These are phyloP conservation scores for Cardamine chenopodiifolia DNA, from an alignment of 345 rosid species.

Conservation along the genomic window DNA sequence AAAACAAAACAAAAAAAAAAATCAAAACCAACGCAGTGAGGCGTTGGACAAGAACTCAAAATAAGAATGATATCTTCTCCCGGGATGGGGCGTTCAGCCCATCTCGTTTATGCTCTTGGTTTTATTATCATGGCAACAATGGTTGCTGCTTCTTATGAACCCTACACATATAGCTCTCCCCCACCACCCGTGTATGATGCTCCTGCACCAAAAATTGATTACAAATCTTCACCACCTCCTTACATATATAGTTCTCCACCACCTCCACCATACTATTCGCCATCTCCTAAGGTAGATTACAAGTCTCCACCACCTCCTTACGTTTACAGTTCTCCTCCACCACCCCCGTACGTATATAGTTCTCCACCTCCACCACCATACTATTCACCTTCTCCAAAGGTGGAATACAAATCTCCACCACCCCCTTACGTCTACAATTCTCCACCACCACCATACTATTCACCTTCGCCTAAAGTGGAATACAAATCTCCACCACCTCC, in stretches of 20 bases:
- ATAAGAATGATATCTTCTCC: conserved; percentile 30
- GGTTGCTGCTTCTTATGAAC: conserved; percentile 36
- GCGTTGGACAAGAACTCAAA: conserved; percentile 21
- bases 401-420: background rate
- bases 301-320: background rate
- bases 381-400: background rate
- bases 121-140: conserved; percentile 32
- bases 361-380: background rate
- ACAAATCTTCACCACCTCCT: background rate
- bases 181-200: background rate
- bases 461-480: background rate
- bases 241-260: too few species aligned
- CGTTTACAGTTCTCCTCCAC: background rate
- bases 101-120: conserved; percentile 38
- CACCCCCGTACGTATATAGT: background rate
- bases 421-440: background rate
- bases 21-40: conserved; percentile 10
- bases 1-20: background rate
- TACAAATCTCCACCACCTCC: conserved; percentile 2
- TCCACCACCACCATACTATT: background rate
- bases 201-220: background rate
- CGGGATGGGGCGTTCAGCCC: conserved; percentile 39
- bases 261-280: background rate
- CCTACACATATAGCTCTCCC: conserved; percentile 24
- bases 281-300: background rate